Percentiles rank a stretch among this genome's conserved stretches.
Conservation (phyloP, 208 protist species). For the Leishmania tropica region DNA sequence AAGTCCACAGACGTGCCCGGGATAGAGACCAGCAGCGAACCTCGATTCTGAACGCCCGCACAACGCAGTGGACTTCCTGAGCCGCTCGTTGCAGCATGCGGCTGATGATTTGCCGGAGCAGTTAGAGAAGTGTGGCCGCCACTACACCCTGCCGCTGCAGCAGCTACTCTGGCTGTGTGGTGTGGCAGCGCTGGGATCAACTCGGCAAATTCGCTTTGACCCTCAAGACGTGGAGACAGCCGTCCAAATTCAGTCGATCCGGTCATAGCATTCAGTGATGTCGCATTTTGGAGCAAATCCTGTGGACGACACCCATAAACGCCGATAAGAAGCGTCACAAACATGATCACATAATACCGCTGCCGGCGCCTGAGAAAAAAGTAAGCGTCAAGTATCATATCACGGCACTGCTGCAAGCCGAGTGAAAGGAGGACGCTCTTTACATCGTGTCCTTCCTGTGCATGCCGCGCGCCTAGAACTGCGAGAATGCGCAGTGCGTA, state of each 20-base stretch:
- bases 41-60: slow-evolving; percentile 17
- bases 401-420: slow-evolving; percentile 46
- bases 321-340: slow-evolving; percentile 37
- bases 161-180: not conserved
- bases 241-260: not conserved
- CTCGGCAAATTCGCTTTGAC: not conserved
- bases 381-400: slow-evolving; percentile 62
- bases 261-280: slow-evolving; percentile 18
- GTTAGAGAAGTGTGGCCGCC: not conserved
- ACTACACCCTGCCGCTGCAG: not conserved
- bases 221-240: not conserved
- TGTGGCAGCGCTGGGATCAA: not conserved
- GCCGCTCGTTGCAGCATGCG: not conserved
- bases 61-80: not conserved
- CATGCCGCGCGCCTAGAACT: slow-evolving; percentile 18
- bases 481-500: slow-evolving; percentile 46
- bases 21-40: slow-evolving; percentile 23
- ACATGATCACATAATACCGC: slow-evolving; percentile 40
- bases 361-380: slow-evolving; percentile 23
- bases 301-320: slow-evolving; percentile 31
- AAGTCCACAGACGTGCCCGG: slow-evolving; percentile 29
- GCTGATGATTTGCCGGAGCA: not conserved
- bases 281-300: slow-evolving; percentile 37
- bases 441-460: slow-evolving; percentile 17
- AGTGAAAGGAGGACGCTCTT: slow-evolving; percentile 32